Evolutionary conservation across 805 yeast species (phyloP).

Genomic region (Metschnikowia similis): DNA sequence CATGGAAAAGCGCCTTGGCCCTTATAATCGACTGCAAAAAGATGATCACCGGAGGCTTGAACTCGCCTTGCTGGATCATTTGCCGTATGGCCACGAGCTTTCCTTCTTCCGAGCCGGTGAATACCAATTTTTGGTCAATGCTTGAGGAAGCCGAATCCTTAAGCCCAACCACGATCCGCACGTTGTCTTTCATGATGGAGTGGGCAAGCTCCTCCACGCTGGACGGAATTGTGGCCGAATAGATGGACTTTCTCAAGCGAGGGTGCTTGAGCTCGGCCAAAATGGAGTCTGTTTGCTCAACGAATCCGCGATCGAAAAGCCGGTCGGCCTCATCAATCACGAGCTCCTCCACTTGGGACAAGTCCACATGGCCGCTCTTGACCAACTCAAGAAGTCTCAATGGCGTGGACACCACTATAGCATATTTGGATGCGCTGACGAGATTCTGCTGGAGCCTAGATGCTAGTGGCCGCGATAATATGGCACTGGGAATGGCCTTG

Average conservation of each 20-base stretch:
- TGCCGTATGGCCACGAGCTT: conserved; percentile 88
- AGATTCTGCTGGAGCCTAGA: conserved; percentile 61
- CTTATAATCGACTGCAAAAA: conserved; percentile 88
- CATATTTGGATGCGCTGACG: conserved; percentile 60
- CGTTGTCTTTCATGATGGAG: conserved; percentile 78
- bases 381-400: conserved; percentile 78
- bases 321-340: conserved; percentile 96
- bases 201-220: conserved; percentile 85
- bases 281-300: conserved; percentile 87
- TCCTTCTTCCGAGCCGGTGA: conserved; percentile 94
- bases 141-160: conserved; percentile 87
- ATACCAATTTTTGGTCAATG: conserved; percentile 78
- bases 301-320: conserved; percentile 79
- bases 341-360: conserved; percentile 65
- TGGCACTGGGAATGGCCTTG: conserved; percentile 53
- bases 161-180: conserved; percentile 85
- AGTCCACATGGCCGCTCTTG: conserved; percentile 53
- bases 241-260: conserved; percentile 67
- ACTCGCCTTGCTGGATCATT: conserved; percentile 75
- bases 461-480: conserved; percentile 69
- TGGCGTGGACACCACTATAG: conserved; percentile 84
- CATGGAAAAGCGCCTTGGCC: conserved; percentile 94
- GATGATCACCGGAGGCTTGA: conserved; percentile 88
- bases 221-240: conserved; percentile 94
- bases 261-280: conserved; percentile 53